A percentile compares a stretch with the other conserved stretches of the same genome.
Conservation (phyloP, 176 grass and related monocot genomes). For the Hyparrhenia diplandra region DNA sequence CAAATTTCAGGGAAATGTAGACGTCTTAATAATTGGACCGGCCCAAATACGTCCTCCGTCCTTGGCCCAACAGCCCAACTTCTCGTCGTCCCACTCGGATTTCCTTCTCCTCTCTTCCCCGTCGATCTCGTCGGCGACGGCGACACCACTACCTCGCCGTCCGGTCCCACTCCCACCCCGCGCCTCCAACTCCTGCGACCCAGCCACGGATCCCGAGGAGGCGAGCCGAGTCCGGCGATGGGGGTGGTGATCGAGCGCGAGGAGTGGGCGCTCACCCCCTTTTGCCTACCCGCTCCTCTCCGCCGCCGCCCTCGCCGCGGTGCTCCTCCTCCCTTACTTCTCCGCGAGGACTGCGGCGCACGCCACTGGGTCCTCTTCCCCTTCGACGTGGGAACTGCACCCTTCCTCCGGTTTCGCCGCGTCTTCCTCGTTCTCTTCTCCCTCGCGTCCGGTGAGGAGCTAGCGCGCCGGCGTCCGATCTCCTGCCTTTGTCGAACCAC, state of each 20-base stretch:
- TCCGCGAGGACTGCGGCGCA: constrained; percentile 15
- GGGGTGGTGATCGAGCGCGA: constrained; percentile 79
- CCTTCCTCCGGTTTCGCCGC: constrained; percentile 76
- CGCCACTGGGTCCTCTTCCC: constrained; percentile 9
- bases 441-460: constrained; percentile 58
- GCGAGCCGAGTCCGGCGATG: constrained; percentile 30
- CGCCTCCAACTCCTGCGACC: background rate
- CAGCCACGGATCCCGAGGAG: background rate
- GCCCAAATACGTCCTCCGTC: background rate
- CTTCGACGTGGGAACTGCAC: constrained; percentile 37
- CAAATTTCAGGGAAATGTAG: background rate
- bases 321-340: constrained; percentile 70
- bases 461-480: background rate
- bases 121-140: constrained; percentile 20
- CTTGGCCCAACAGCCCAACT: background rate
- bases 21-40: background rate
- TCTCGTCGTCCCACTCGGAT: background rate
- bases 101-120: background rate
- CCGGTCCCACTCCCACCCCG: background rate
- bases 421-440: constrained; percentile 71
- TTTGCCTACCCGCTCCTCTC: constrained; percentile 64
- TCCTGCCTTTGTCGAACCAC: background rate
- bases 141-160: background rate
- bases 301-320: constrained; percentile 42
- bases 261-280: constrained; percentile 57